phyloP scores from a whole-genome alignment of 2,329 filamentous ascomycete species.

The Blumeria graminis region DNA sequence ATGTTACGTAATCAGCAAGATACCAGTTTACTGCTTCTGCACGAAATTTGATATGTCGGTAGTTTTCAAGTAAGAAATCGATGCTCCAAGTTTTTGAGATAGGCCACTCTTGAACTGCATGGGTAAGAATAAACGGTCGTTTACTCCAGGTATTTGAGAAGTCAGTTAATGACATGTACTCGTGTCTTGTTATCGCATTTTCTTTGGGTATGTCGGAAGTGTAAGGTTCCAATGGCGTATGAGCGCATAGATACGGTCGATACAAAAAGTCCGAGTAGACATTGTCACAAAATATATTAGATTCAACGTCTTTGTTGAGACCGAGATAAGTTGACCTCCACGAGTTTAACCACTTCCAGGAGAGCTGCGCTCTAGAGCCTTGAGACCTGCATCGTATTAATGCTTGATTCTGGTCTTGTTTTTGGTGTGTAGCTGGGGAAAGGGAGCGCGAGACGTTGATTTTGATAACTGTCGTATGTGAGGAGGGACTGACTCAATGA shows the following conservation, averaged over 20 bases:
- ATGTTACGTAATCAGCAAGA: conserved; percentile 54
- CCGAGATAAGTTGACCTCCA: conserved; percentile 63
- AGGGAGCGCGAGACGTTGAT: not conserved
- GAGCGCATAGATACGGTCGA: conserved; percentile 70
- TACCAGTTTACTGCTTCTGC: conserved; percentile 91
- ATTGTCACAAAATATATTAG: conserved; percentile 43
- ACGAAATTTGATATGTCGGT: conserved; percentile 46
- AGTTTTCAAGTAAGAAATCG: conserved; percentile 36
- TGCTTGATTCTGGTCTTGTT: not conserved
- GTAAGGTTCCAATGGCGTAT: conserved; percentile 44
- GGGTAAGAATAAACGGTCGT: conserved; percentile 66
- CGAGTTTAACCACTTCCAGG: conserved; percentile 43
- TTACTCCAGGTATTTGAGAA: conserved; percentile 57
- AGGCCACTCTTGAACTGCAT: conserved; percentile 62
- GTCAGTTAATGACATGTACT: conserved; percentile 43
- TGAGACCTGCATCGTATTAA: conserved; percentile 7
- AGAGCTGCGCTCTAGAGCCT: conserved; percentile 10
- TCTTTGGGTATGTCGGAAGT: conserved; percentile 41
- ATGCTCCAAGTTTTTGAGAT: conserved; percentile 52
- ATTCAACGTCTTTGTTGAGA: conserved; percentile 25
- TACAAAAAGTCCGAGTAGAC: conserved; percentile 82
- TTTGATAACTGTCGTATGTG: not conserved
- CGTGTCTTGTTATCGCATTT: conserved; percentile 50
- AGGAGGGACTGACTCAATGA: conserved; percentile 46
- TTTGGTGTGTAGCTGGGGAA: not conserved